These are phyloP conservation scores for Phaeoacremonium minimum DNA, from an alignment of 2,329 filamentous ascomycete species.

Conservation along the genomic window DNA sequence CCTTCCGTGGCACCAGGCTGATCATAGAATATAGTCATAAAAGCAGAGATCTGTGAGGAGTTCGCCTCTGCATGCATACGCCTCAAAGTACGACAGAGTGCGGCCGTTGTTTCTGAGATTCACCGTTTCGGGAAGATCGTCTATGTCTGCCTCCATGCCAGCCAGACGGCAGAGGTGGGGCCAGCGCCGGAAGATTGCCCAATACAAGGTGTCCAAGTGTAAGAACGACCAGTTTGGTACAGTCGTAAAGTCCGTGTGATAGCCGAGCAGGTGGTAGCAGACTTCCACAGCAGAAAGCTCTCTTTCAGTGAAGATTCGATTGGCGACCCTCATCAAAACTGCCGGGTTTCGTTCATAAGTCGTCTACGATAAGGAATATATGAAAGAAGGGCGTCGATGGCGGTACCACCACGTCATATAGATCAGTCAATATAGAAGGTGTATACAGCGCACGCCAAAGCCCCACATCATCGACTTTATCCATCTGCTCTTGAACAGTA, in stretches of 20 bases:
- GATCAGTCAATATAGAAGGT: no score
- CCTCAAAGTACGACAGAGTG: conserved; percentile 1
- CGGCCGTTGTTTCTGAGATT: not conserved
- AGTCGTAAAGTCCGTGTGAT: conserved; percentile 2
- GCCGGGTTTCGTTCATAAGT: not conserved
- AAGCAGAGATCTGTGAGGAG: conserved; percentile 1
- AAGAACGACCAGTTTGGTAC: not conserved
- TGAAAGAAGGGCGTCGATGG: no score
- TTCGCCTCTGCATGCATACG: conserved; percentile 1
- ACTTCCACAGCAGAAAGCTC: conserved; percentile 1
- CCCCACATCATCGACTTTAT: no score
- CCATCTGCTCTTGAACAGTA: no score
- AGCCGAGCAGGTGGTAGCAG: conserved; percentile 2
- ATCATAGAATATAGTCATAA: conserved; percentile 2
- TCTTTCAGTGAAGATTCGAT: conserved; percentile 1
- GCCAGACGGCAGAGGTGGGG: not conserved
- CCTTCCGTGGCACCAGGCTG: not conserved
- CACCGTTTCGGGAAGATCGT: not conserved
- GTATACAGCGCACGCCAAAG: no score
- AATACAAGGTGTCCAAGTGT: not conserved
- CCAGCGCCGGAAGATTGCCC: conserved; percentile 1
- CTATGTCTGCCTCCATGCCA: not conserved
- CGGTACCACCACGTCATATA: no score
- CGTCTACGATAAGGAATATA: no score
- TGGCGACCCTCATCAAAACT: conserved; percentile 2